Percentiles rank a stretch among this genome's conserved stretches.
phyloP scores from a whole-genome alignment of 345 rosid genomes.

The Trapa incisa region DNA sequence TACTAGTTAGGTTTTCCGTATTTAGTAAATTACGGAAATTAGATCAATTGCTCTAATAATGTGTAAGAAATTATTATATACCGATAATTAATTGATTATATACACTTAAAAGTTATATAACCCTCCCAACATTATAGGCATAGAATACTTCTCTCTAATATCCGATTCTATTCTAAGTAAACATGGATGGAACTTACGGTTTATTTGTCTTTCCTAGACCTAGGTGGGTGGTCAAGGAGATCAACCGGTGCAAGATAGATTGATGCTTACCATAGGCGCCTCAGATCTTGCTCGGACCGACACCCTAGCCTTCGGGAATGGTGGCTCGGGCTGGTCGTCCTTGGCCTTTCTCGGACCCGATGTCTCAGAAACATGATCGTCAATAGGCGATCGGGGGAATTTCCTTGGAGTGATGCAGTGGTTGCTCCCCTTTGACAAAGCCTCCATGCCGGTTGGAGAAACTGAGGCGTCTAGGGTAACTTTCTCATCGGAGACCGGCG shows the following conservation, averaged over 20 bases:
- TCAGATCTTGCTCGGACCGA: constrained; percentile 48
- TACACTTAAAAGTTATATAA: too few relatives aligned
- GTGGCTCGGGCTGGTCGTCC: constrained; percentile 32
- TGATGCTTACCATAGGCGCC: constrained; percentile 31
- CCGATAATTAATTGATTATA: too few relatives aligned
- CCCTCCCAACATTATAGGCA: too few relatives aligned
- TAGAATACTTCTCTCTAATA: too few relatives aligned
- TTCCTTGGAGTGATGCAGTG: constrained; percentile 10
- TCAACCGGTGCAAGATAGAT: neutral
- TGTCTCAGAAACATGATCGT: constrained; percentile 28
- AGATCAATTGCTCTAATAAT: too few relatives aligned
- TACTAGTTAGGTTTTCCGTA: too few relatives aligned
- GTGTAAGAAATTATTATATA: too few relatives aligned
- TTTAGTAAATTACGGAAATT: too few relatives aligned
- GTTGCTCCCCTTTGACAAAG: constrained; percentile 21
- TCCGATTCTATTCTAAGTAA: too few relatives aligned
- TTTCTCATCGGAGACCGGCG: constrained; percentile 16
- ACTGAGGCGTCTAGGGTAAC: constrained; percentile 18
- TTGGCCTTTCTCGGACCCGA: constrained; percentile 26
- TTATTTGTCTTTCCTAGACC: too few relatives aligned
- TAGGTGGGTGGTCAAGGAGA: too few relatives aligned
- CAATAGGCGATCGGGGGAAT: constrained; percentile 18
- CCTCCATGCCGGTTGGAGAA: constrained; percentile 21
- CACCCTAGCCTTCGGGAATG: constrained; percentile 45
- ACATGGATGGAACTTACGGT: too few relatives aligned